Evolutionary conservation across 2,329 filamentous ascomycete species (phyloP).

Genomic region (Ilyonectria destructans): DNA sequence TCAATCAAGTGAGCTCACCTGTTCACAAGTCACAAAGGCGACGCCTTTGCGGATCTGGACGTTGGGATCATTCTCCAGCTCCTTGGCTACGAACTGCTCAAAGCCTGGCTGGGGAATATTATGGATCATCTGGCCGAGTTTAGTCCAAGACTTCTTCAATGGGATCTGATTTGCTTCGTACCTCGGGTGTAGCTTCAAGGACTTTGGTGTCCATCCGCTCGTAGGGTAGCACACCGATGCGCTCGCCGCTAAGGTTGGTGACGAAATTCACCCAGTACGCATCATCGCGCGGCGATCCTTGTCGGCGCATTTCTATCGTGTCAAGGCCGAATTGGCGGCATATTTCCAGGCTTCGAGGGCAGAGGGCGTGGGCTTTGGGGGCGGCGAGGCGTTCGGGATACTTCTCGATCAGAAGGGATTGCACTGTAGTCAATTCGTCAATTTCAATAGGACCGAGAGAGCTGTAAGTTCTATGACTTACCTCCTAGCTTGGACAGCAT

Average conservation of each 20-base stretch:
- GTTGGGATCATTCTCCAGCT: constrained; percentile 40
- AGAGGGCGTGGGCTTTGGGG: constrained; percentile 27
- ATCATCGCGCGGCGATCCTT: constrained; percentile 21
- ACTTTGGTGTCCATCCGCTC: constrained; percentile 28
- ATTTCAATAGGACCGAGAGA: no score
- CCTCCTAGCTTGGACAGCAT: constrained; percentile 29
- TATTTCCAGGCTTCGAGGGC: constrained; percentile 27
- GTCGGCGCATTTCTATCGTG: constrained; percentile 17
- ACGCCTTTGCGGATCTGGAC: constrained; percentile 53
- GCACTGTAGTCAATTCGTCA: constrained; percentile 9
- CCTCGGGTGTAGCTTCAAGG: constrained; percentile 23
- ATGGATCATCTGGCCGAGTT: constrained; percentile 55
- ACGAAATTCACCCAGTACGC: constrained; percentile 31
- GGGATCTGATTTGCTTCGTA: background rate
- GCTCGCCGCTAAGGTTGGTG: constrained; percentile 25
- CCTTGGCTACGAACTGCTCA: constrained; percentile 50
- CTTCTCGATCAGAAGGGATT: constrained; percentile 29
- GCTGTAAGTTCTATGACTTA: background rate
- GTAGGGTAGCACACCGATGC: constrained; percentile 26
- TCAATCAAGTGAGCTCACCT: constrained; percentile 42
- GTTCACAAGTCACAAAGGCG: constrained; percentile 53
- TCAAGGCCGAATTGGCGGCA: constrained; percentile 30
- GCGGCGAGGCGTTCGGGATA: constrained; percentile 27
- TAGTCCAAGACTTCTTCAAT: background rate
- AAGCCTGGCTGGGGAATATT: constrained; percentile 61